Evolutionary conservation across 2,329 filamentous ascomycete genomes (phyloP).

Genomic region (Cryphonectria carpinicola): DNA sequence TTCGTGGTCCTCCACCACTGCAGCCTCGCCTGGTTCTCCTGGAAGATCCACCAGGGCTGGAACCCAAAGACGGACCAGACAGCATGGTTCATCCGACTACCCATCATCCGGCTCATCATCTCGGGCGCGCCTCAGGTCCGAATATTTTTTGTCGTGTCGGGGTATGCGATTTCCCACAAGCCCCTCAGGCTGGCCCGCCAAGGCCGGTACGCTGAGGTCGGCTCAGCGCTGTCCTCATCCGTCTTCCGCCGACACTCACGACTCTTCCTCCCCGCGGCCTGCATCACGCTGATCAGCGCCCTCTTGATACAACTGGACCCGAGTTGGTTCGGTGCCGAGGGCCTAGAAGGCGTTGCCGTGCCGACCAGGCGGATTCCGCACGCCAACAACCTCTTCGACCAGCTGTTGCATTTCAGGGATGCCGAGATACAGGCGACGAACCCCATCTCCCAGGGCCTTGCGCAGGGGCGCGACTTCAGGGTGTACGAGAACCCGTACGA

Average conservation of each 20-base stretch:
- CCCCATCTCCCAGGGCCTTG: conserved; percentile 28
- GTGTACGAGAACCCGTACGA: conserved; percentile 34
- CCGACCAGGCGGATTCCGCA: conserved; percentile 29
- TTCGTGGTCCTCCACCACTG: conserved; percentile 32
- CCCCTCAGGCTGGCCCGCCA: conserved; percentile 37
- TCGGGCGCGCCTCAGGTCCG: conserved; percentile 38
- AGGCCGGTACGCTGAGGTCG: conserved; percentile 31
- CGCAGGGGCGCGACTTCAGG: conserved; percentile 10
- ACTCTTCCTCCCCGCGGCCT: conserved; percentile 35
- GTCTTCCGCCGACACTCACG: conserved; percentile 36
- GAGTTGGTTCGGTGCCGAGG: conserved; percentile 26
- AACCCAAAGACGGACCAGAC: conserved; percentile 18
- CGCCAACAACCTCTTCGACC: conserved; percentile 29
- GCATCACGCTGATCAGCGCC: conserved; percentile 29
- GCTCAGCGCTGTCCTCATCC: conserved; percentile 34
- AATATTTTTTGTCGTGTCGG: conserved; percentile 45
- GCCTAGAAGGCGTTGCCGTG: conserved; percentile 32
- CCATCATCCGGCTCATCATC: conserved; percentile 38
- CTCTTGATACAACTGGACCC: conserved; percentile 28
- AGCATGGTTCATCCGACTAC: conserved; percentile 33
- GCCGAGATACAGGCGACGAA: conserved; percentile 29
- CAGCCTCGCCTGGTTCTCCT: conserved; percentile 26
- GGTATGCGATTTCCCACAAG: conserved; percentile 44
- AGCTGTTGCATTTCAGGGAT: conserved; percentile 31
- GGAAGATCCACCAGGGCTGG: conserved; percentile 27